These are phyloP conservation scores for Entoloma clypeatum DNA, from an alignment of 1,284 basidiomycete genomes.

Conservation along the genomic window DNA sequence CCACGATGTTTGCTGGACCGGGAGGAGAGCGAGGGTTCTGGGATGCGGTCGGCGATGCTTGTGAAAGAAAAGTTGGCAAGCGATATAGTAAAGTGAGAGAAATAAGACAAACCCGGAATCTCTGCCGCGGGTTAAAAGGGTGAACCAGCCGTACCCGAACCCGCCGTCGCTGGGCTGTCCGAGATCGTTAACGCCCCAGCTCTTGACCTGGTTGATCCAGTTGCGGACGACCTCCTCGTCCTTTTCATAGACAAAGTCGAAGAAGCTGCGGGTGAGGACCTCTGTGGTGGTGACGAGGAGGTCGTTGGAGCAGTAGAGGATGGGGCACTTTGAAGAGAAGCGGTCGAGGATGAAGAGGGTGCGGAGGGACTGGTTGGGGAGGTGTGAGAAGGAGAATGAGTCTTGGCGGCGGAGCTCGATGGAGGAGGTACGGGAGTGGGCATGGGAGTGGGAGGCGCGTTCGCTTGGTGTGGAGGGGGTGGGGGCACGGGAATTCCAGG, in stretches of 20 bases:
- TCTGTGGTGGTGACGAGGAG: constrained; percentile 52
- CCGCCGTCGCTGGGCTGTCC: constrained; percentile 78
- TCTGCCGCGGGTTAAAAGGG: constrained; percentile 49
- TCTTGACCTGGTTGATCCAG: constrained; percentile 72
- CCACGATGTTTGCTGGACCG: too few species aligned
- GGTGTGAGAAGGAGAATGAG: constrained; percentile 46
- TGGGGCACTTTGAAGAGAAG: constrained; percentile 58
- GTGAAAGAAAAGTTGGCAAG: too few species aligned
- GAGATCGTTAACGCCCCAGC: constrained; percentile 75
- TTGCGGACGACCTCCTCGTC: constrained; percentile 61
- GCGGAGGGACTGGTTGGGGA: constrained; percentile 61
- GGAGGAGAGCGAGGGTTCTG: too few species aligned
- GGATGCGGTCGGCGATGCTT: too few species aligned
- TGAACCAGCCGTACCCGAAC: constrained; percentile 72
- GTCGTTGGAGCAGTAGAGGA: constrained; percentile 70
- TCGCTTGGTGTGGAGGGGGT: constrained; percentile 22
- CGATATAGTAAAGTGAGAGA: constrained; percentile 8
- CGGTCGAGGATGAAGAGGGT: constrained; percentile 73
- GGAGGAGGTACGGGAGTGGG: constrained; percentile 18
- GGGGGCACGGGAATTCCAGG: constrained; percentile 25
- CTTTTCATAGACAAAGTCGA: constrained; percentile 60
- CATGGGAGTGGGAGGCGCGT: constrained; percentile 20
- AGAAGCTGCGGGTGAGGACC: constrained; percentile 66
- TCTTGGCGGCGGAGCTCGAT: constrained; percentile 20
- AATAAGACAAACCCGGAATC: constrained; percentile 48